Conservation (phyloP, 805 yeast species). For the Starmerella asiatica region DNA sequence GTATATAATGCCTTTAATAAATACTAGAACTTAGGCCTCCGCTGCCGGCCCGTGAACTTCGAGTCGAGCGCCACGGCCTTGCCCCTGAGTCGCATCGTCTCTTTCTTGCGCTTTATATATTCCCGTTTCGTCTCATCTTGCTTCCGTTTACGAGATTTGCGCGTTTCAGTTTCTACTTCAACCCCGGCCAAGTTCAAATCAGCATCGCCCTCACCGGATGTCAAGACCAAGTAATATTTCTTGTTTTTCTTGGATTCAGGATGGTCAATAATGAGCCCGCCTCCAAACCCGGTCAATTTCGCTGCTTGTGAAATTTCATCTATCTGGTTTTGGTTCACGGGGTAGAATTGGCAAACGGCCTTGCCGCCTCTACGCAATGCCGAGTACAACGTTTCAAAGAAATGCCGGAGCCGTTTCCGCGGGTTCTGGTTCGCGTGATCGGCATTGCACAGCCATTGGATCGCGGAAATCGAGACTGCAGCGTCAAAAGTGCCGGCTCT, state of each 20-base stretch:
- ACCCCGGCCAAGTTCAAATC: slow-evolving; percentile 69
- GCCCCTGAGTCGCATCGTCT: slow-evolving; percentile 82
- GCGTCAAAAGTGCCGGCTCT: slow-evolving; percentile 96
- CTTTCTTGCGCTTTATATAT: slow-evolving; percentile 82
- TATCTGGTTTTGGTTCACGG: slow-evolving; percentile 74
- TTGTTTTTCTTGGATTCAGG: slow-evolving; percentile 85
- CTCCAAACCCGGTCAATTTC: slow-evolving; percentile 87
- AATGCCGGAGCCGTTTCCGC: slow-evolving; percentile 58
- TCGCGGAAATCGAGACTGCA: slow-evolving; percentile 85
- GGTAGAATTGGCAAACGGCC: slow-evolving; percentile 94
- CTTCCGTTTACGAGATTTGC: slow-evolving; percentile 32
- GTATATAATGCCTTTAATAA: neutral
- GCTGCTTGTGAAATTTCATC: slow-evolving; percentile 71
- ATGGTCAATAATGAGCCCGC: slow-evolving; percentile 87
- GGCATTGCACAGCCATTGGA: slow-evolving; percentile 97
- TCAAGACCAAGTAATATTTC: slow-evolving; percentile 77
- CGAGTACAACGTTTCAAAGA: slow-evolving; percentile 80
- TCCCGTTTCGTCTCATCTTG: slow-evolving; percentile 63
- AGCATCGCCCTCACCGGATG: slow-evolving; percentile 70
- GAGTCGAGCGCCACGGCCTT: slow-evolving; percentile 77
- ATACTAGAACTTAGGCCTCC: slow-evolving; percentile 47
- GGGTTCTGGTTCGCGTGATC: slow-evolving; percentile 77
- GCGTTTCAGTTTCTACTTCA: slow-evolving; percentile 44
- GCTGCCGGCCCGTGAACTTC: slow-evolving; percentile 77
- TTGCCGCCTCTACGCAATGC: slow-evolving; percentile 86